Evolutionary conservation across 495 filamentous ascomycete genomes (phyloP), one percentile per base, ranked within the genome.

Genomic region (Xylaria nigripes): DNA sequence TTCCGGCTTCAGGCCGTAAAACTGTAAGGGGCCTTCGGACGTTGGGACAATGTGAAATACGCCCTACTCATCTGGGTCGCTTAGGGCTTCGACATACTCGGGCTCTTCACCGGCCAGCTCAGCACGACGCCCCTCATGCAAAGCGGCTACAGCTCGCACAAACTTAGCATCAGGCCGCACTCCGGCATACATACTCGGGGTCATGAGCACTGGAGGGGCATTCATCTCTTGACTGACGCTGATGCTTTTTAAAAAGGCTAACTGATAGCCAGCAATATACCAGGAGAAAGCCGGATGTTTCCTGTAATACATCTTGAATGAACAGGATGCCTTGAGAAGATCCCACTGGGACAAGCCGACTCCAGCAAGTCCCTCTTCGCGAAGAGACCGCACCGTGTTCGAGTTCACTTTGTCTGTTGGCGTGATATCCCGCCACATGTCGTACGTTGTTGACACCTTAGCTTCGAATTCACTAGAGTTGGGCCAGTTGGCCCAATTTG

Each of bases 191-290:
- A 80, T 80, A 6, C 57, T 55, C 12, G 76, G 68, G 4, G 67
- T 64, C 27, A 64, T 48, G 10, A 60, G 51, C 6, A 73, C 48
- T 6, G 67, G 48, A 10, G 61, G 46, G 2, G 61, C 58, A 22
- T 53, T 52, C 10, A 48, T 54, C 8, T 47, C 60, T 0, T 36
- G 29, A 13, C 57, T 60, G 7, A 41, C 55, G 36, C 51, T 51
- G 48, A 65, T 30, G 32, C 81, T 76, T 62, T 91, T 92, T 15
- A 91, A 73, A 27, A 75, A 70, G 6, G 78, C 81, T 0, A 91
- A 67, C 53, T 82, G 78, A 15, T 72, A 73, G 0, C 84, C 86
- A 9, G 83, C 83, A 36, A 87, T 81, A 48, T 79, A 73, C 72
- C 86, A 86, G 12, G 76, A 70, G 45, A 87, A 79, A 7, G 43